Evolutionary conservation across 2,329 filamentous ascomycete species (phyloP).

Genomic region (Sphaerulina populicola): DNA sequence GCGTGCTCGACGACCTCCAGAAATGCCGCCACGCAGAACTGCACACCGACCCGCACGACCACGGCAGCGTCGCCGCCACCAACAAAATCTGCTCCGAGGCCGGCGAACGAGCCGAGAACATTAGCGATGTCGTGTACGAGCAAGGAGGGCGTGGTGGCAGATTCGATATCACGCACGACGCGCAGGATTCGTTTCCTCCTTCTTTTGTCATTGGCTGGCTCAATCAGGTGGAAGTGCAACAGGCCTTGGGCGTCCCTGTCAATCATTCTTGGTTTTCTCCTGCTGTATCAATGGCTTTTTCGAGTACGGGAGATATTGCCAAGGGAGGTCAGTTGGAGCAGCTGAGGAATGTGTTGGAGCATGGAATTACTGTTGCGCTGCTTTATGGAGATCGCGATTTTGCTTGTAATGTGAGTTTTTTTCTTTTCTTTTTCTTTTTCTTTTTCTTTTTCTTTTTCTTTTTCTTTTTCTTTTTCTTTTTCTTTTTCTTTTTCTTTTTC

Average conservation of each 20-base stretch:
- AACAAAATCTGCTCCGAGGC: constrained; percentile 26
- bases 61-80: constrained; percentile 34
- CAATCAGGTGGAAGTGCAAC: constrained; percentile 50
- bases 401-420: constrained; percentile 35
- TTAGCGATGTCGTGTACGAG: constrained; percentile 43
- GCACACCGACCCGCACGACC: constrained; percentile 45
- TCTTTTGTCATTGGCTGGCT: constrained; percentile 49
- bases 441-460: too few species aligned
- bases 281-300: constrained; percentile 38
- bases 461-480: too few species aligned
- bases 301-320: constrained; percentile 38
- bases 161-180: constrained; percentile 48
- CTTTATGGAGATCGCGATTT: constrained; percentile 59
- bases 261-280: constrained; percentile 23
- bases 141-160: constrained; percentile 41
- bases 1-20: constrained; percentile 48
- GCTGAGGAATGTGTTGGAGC: constrained; percentile 36
- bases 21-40: constrained; percentile 44
- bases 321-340: constrained; percentile 32
- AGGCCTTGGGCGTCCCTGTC: constrained; percentile 49
- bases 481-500: too few species aligned
- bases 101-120: constrained; percentile 34
- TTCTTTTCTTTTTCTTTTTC: too few species aligned
- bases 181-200: constrained; percentile 39
- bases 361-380: constrained; percentile 52